Evolutionary conservation across 306 rosid genomes (phyloP).

Genomic region (Comarum palustre): DNA sequence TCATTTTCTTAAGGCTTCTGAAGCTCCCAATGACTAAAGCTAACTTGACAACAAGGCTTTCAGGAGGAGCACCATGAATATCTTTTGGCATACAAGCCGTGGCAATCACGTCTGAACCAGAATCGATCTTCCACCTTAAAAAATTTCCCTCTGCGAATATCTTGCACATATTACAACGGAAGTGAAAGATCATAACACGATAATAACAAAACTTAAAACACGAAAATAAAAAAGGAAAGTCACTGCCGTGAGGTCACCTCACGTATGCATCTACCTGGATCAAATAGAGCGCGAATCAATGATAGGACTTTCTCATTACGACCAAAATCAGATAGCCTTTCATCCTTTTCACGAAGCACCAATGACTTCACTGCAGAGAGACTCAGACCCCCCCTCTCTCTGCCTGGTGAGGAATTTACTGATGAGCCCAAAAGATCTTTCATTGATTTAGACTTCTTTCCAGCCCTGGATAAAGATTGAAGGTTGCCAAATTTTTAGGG

Average conservation of each 20-base stretch:
- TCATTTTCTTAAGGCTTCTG: slow-evolving; percentile 65
- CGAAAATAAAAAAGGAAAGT: slow-evolving; percentile 18
- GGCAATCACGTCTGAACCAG: slow-evolving; percentile 45
- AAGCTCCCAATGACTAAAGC: slow-evolving; percentile 89
- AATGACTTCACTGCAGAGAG: slow-evolving; percentile 77
- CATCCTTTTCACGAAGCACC: slow-evolving; percentile 84
- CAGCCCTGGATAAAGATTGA: slow-evolving; percentile 60
- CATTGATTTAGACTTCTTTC: slow-evolving; percentile 70
- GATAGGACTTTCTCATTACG: slow-evolving; percentile 57
- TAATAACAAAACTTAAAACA: slow-evolving; percentile 22
- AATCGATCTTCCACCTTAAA: slow-evolving; percentile 62
- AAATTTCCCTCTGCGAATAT: slow-evolving; percentile 85
- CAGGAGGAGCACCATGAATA: slow-evolving; percentile 92
- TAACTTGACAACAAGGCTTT: slow-evolving; percentile 80
- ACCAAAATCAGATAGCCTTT: slow-evolving; percentile 55
- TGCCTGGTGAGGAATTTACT: slow-evolving; percentile 62
- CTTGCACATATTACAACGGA: slow-evolving; percentile 80
- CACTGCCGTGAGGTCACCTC: slow-evolving; percentile 30
- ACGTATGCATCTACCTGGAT: slow-evolving; percentile 65
- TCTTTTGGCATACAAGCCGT: slow-evolving; percentile 67
- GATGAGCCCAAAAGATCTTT: slow-evolving; percentile 64
- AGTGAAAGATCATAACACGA: slow-evolving; percentile 66
- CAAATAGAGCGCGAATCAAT: slow-evolving; percentile 65
- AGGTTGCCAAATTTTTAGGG: slow-evolving; percentile 28
- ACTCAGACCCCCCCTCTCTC: slow-evolving; percentile 71